A percentile compares a stretch with the other conserved stretches of the same genome.
phyloP scores from a whole-genome alignment of 257 asterid genomes.

The Nicotiana paniculata region DNA sequence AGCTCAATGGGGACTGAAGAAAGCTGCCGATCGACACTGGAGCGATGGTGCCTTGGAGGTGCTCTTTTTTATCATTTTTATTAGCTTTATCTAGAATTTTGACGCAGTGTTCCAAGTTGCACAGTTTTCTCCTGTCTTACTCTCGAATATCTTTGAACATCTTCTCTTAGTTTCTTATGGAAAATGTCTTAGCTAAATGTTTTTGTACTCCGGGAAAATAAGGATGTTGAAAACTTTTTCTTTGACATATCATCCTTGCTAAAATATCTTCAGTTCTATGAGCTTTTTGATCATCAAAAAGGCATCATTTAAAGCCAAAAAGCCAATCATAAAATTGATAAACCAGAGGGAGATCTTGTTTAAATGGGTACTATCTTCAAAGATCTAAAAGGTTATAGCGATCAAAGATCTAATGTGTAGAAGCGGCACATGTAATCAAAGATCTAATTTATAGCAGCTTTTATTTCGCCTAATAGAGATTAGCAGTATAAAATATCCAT shows the following conservation, averaged over 20 bases:
- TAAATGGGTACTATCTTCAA: not conserved
- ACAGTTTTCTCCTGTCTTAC: not conserved
- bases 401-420: not conserved
- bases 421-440: not conserved
- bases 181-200: not conserved
- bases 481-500: no score
- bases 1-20: slow-evolving; percentile 77
- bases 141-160: not conserved
- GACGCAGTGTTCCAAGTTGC: not conserved
- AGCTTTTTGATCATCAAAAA: not conserved
- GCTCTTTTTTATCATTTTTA: slow-evolving; percentile 2
- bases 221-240: not conserved
- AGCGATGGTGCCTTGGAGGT: slow-evolving; percentile 74
- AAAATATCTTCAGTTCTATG: not conserved
- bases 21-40: slow-evolving; percentile 89
- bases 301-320: not conserved
- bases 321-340: not conserved
- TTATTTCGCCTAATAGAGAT: no score
- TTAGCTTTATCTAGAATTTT: not conserved
- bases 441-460: not conserved
- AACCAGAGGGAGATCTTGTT: not conserved
- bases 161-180: not conserved
- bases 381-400: not conserved
- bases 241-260: not conserved
- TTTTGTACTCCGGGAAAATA: no score